Evolutionary conservation across 441 rosid genomes (phyloP).

Genomic region (Codiaeum variegatum): DNA sequence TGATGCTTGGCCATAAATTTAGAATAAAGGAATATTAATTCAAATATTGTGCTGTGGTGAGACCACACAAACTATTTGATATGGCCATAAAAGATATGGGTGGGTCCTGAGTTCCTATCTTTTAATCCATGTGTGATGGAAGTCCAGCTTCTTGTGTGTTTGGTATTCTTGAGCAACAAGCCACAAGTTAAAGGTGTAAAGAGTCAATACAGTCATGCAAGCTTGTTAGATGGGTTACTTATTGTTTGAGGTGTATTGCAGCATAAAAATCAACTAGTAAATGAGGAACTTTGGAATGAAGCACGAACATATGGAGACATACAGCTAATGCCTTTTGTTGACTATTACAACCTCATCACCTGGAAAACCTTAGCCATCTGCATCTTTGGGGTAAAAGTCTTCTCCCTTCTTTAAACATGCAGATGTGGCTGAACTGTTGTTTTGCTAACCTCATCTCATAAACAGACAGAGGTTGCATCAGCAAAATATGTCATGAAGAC

Average conservation of each 20-base stretch:
- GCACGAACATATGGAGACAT: slow-evolving; percentile 78
- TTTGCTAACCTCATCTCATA: slow-evolving; percentile 22
- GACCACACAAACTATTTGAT: background rate
- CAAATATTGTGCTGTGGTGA: background rate
- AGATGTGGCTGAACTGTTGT: background rate
- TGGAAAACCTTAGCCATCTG: slow-evolving; percentile 97
- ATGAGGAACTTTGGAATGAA: slow-evolving; percentile 91
- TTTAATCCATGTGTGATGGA: background rate
- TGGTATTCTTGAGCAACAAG: background rate
- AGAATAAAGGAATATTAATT: background rate
- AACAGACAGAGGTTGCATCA: slow-evolving; percentile 73
- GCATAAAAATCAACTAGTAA: slow-evolving; percentile 90
- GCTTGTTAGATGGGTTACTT: slow-evolving; percentile 19
- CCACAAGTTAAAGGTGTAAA: slow-evolving; percentile 10
- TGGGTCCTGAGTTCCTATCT: background rate
- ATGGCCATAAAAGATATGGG: background rate
- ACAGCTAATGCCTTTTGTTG: slow-evolving; percentile 96
- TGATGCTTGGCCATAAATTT: background rate
- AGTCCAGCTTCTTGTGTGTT: background rate
- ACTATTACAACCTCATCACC: slow-evolving; percentile 89
- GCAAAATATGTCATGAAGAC: slow-evolving; percentile 94
- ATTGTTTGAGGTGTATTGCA: slow-evolving; percentile 40
- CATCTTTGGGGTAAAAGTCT: slow-evolving; percentile 78
- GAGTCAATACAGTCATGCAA: background rate
- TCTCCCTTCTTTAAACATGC: slow-evolving; percentile 22